A percentile compares a stretch with the other conserved stretches of the same genome.
Conservation (phyloP, 2,329 filamentous ascomycete species). For the Pseudocercospora pini-densiflorae region DNA sequence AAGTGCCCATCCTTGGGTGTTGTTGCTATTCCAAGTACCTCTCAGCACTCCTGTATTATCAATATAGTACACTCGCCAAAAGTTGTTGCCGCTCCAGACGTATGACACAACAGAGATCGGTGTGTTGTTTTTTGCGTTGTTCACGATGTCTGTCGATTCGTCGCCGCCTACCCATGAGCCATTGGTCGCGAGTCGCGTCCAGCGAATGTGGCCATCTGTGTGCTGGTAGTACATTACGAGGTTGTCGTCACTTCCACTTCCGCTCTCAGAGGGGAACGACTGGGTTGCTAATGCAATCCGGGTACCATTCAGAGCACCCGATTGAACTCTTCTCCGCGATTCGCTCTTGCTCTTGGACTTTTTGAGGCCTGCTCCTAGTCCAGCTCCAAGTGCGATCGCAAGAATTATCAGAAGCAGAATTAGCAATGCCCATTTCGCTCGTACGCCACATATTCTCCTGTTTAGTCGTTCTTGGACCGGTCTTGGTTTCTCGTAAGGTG, state of each 20-base stretch:
- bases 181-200: slow-evolving; percentile 41
- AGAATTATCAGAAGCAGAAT: slow-evolving; percentile 33
- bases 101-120: slow-evolving; percentile 49
- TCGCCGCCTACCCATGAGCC: slow-evolving; percentile 46
- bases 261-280: slow-evolving; percentile 39
- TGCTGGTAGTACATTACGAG: slow-evolving; percentile 53
- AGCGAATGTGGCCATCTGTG: slow-evolving; percentile 47
- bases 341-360: not conserved
- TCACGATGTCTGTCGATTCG: slow-evolving; percentile 43
- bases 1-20: slow-evolving; percentile 44
- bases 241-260: slow-evolving; percentile 40
- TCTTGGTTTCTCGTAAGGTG: slow-evolving; percentile 16
- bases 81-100: slow-evolving; percentile 37
- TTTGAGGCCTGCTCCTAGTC: slow-evolving; percentile 42
- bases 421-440: slow-evolving; percentile 20
- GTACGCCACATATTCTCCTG: slow-evolving; percentile 29
- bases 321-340: slow-evolving; percentile 42
- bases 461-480: slow-evolving; percentile 6
- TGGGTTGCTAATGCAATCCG: slow-evolving; percentile 51
- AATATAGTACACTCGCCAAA: slow-evolving; percentile 43
- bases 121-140: slow-evolving; percentile 49
- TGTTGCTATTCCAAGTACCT: slow-evolving; percentile 45
- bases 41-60: slow-evolving; percentile 43
- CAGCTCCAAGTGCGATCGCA: slow-evolving; percentile 41
- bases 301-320: slow-evolving; percentile 52